phyloP scores from a whole-genome alignment of 2,329 filamentous ascomycete genomes.

The Botryosphaeria dothidea region DNA sequence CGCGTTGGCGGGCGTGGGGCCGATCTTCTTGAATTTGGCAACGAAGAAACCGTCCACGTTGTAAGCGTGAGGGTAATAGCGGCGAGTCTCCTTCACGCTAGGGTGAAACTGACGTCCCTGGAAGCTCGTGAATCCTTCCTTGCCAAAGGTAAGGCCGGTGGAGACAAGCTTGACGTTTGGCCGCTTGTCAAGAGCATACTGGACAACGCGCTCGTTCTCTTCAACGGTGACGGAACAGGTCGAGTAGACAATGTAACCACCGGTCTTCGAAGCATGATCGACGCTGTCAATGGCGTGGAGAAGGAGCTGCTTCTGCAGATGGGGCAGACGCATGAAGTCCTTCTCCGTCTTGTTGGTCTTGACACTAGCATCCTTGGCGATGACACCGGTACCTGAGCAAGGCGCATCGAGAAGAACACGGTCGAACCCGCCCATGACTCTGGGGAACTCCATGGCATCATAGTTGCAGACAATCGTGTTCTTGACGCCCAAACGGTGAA shows the following conservation, averaged over 20 bases:
- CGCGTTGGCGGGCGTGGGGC: constrained; percentile 67
- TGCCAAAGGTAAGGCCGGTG: constrained; percentile 85
- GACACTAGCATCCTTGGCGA: constrained; percentile 92
- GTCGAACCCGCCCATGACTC: constrained; percentile 93
- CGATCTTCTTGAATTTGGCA: constrained; percentile 93
- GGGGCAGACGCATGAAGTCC: constrained; percentile 90
- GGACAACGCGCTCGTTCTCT: constrained; percentile 90
- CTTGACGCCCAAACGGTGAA: constrained; percentile 88
- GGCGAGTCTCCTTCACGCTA: constrained; percentile 76
- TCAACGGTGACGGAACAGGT: constrained; percentile 94
- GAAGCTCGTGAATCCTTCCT: constrained; percentile 87
- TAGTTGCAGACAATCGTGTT: constrained; percentile 97
- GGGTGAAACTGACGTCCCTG: constrained; percentile 90
- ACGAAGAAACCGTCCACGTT: constrained; percentile 99
- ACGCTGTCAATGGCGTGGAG: constrained; percentile 93
- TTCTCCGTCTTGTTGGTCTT: constrained; percentile 98
- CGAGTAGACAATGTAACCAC: constrained; percentile 94
- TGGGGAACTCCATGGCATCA: constrained; percentile 90
- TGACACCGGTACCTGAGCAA: constrained; percentile 95
- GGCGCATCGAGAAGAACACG: constrained; percentile 91
- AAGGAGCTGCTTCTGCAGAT: constrained; percentile 91
- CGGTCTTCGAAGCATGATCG: constrained; percentile 87
- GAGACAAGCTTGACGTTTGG: constrained; percentile 94
- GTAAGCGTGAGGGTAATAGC: constrained; percentile 88
- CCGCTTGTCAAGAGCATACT: constrained; percentile 87